These are phyloP conservation scores for Sorghum bicolor DNA, from an alignment of 176 grass and related monocot species.

Conservation along the genomic window Sorghum_bicolor_NCBIv3 NC_012878.2:55873001-55873500, in stretches of 20 bases:
- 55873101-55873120: slow-evolving; percentile 2
- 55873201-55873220: neutral
- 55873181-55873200: neutral
- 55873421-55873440: slow-evolving; percentile 47
- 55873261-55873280: neutral
- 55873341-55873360: slow-evolving; percentile 69
- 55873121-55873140: neutral
- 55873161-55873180: neutral
- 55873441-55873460: slow-evolving; percentile 62
- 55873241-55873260: neutral
- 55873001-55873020: neutral
- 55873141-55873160: neutral
- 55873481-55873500: slow-evolving; percentile 57
- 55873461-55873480: slow-evolving; percentile 98
- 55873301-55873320: neutral
- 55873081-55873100: slow-evolving; percentile 42
- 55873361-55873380: slow-evolving; percentile 67
- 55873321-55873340: slow-evolving; percentile 56
- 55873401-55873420: slow-evolving; percentile 86
- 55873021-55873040: slow-evolving; percentile 59
- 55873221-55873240: neutral
- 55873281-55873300: neutral
- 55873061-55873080: slow-evolving; percentile 83
- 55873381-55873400: slow-evolving; percentile 61
- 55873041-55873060: slow-evolving; percentile 78